Evolutionary conservation across 1,139 yeast species (phyloP).

Genomic region (Geotrichum aggregatum): DNA sequence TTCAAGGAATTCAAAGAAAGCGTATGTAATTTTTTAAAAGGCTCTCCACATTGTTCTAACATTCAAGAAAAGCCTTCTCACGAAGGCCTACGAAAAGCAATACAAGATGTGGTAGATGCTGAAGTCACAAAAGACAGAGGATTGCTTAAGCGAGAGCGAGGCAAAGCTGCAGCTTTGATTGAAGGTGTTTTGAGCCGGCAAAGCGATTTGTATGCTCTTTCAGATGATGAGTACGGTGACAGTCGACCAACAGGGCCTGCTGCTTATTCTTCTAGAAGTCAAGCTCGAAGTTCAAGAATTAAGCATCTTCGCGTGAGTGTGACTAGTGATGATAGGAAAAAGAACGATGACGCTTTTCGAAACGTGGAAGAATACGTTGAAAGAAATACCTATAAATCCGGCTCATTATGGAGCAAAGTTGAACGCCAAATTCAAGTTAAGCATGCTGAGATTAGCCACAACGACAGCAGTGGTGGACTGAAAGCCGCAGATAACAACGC

Average conservation of each 20-base stretch:
- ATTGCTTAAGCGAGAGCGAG: slow-evolving; percentile 30
- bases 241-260: neutral
- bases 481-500: too few relatives aligned
- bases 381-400: slow-evolving; percentile 22
- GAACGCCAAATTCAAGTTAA: slow-evolving; percentile 21
- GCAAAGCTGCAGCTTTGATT: slow-evolving; percentile 34
- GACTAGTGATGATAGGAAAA: slow-evolving; percentile 13
- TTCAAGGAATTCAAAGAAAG: slow-evolving; percentile 33
- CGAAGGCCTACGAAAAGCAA: slow-evolving; percentile 26
- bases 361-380: slow-evolving; percentile 25
- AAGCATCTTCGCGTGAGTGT: neutral
- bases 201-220: slow-evolving; percentile 16
- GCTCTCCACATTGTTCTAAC: neutral
- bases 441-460: neutral
- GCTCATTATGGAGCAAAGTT: slow-evolving; percentile 23
- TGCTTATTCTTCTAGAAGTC: neutral
- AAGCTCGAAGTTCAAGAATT: neutral
- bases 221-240: slow-evolving; percentile 2
- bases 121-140: slow-evolving; percentile 31
- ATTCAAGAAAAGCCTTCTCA: slow-evolving; percentile 25
- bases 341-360: slow-evolving; percentile 24
- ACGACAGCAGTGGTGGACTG: too few relatives aligned
- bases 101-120: slow-evolving; percentile 31
- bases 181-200: slow-evolving; percentile 33
- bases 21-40: slow-evolving; percentile 24